These are phyloP conservation scores for Calycina herbarum DNA, from an alignment of 2,329 filamentous ascomycete species.

Conservation along the genomic window DNA sequence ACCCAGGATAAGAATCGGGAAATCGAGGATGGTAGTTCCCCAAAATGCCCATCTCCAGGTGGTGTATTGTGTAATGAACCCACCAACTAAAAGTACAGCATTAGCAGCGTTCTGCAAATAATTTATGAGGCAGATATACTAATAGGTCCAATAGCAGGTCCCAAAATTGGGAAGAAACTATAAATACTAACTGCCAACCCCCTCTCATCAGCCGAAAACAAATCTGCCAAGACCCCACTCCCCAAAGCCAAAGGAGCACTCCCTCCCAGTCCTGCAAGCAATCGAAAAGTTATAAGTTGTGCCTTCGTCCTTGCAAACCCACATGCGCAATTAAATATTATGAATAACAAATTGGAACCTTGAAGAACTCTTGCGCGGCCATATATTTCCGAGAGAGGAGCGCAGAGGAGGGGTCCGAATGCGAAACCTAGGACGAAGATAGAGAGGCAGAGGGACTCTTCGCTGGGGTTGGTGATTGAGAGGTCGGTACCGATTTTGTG, in stretches of 20 bases:
- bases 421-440: constrained; percentile 47
- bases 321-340: constrained; percentile 34
- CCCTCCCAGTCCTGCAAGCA: constrained; percentile 63
- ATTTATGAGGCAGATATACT: no score
- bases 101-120: no score
- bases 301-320: constrained; percentile 48
- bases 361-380: constrained; percentile 37
- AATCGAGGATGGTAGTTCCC: constrained; percentile 48
- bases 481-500: constrained; percentile 37
- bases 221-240: constrained; percentile 64
- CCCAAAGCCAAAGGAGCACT: constrained; percentile 50
- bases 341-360: background rate
- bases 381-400: constrained; percentile 53
- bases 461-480: background rate
- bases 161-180: constrained; percentile 42
- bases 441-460: constrained; percentile 34
- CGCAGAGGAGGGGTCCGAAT: constrained; percentile 55
- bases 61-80: constrained; percentile 41
- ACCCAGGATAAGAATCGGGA: constrained; percentile 49
- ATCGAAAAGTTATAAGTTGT: constrained; percentile 56
- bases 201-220: constrained; percentile 57
- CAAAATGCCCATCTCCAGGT: constrained; percentile 28
- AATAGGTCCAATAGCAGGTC: constrained; percentile 29
- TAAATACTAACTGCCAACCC: constrained; percentile 56
- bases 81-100: constrained; percentile 34